Percentiles rank a stretch among this genome's conserved stretches.
Evolutionary conservation across 2,329 filamentous ascomycete genomes (phyloP).

Genomic region (Exophiala calicioides): DNA sequence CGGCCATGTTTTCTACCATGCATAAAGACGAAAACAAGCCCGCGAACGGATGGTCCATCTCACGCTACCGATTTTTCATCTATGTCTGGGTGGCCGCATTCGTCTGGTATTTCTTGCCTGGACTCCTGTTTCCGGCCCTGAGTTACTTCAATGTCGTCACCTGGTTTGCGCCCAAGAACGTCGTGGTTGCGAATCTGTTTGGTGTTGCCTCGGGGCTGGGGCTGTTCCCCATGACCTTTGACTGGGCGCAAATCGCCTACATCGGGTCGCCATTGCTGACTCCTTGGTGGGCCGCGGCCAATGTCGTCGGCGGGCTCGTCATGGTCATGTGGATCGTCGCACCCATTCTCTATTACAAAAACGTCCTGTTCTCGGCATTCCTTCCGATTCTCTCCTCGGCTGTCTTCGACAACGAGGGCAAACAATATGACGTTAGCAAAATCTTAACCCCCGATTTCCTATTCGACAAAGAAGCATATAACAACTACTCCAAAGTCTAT

Average conservation of each 20-base stretch:
- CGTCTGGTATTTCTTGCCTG: constrained; percentile 81
- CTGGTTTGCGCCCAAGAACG: constrained; percentile 83
- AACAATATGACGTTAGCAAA: constrained; percentile 76
- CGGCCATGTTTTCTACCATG: constrained; percentile 83
- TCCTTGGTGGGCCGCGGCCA: constrained; percentile 83
- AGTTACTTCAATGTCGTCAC: constrained; percentile 89
- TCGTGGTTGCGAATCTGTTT: constrained; percentile 84
- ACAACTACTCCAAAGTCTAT: constrained; percentile 80
- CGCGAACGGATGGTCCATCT: constrained; percentile 80
- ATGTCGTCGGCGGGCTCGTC: constrained; percentile 76
- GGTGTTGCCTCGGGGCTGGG: constrained; percentile 82
- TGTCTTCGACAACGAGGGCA: constrained; percentile 82
- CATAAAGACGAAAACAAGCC: constrained; percentile 82
- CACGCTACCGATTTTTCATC: constrained; percentile 81
- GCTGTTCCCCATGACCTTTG: constrained; percentile 81
- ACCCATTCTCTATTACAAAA: constrained; percentile 77
- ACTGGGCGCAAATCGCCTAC: constrained; percentile 87
- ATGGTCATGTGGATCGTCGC: constrained; percentile 84
- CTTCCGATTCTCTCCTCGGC: constrained; percentile 83
- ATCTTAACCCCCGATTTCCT: constrained; percentile 76
- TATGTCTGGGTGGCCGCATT: constrained; percentile 71
- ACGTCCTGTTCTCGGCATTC: constrained; percentile 77
- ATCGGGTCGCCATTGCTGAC: constrained; percentile 83
- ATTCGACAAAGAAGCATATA: constrained; percentile 75
- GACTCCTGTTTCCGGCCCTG: constrained; percentile 76